Evolutionary conservation across 192 early-diverging fungal species (phyloP).

Genomic region (Umbelopsis isabellina): DNA sequence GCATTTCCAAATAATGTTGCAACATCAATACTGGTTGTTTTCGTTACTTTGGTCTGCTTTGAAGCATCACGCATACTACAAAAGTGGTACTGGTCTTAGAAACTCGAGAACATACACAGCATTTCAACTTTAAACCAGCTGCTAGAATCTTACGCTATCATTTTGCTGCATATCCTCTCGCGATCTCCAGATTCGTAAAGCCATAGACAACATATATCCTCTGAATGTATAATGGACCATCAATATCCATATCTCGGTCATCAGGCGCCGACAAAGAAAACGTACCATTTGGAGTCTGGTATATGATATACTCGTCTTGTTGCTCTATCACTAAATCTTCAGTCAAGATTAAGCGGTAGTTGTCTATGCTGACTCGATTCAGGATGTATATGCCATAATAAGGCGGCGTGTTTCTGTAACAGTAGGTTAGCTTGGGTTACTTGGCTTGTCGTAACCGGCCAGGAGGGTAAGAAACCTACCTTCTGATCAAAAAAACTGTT

Average conservation of each 20-base stretch:
- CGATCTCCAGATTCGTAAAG: slow-evolving; percentile 76
- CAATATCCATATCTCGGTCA: neutral
- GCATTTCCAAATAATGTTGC: slow-evolving; percentile 9
- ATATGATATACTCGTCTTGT: slow-evolving; percentile 88
- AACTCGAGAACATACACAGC: neutral
- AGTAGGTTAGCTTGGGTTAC: neutral
- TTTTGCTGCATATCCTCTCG: slow-evolving; percentile 55
- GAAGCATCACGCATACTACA: slow-evolving; percentile 9
- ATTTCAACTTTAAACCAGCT: neutral
- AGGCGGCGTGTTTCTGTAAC: slow-evolving; percentile 51
- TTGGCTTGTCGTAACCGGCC: neutral
- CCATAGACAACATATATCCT: slow-evolving; percentile 76
- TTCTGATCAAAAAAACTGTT: slow-evolving; percentile 85
- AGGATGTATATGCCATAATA: slow-evolving; percentile 84
- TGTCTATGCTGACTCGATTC: slow-evolving; percentile 86
- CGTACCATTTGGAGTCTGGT: slow-evolving; percentile 60
- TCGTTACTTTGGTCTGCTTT: neutral
- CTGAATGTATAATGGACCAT: slow-evolving; percentile 26
- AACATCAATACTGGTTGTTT: slow-evolving; percentile 15
- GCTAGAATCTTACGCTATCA: slow-evolving; percentile 45
- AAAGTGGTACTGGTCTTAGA: neutral
- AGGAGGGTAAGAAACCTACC: slow-evolving; percentile 42
- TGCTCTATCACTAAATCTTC: slow-evolving; percentile 78
- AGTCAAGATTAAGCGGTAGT: slow-evolving; percentile 69
- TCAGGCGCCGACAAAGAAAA: slow-evolving; percentile 35